Evolutionary conservation across 2,329 filamentous ascomycete species (phyloP), one percentile per base, ranked within the genome.

Genomic region (Fusarium palustre): DNA sequence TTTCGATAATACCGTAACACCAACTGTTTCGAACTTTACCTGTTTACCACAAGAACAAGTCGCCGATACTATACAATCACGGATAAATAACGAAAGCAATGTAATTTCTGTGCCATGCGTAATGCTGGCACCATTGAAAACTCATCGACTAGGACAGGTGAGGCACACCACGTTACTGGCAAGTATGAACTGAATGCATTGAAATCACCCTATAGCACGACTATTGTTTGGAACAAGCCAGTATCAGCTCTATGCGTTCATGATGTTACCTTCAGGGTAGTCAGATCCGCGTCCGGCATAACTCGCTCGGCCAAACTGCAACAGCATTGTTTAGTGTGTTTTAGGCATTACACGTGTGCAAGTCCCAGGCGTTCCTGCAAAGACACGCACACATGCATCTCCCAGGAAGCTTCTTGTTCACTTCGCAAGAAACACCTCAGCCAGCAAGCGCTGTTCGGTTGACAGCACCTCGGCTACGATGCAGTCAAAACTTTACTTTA

Each of bases 251-350:
- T 42, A 59, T 65, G 61, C 53, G 46, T 63, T 62, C 54, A 18
- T 55, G 58, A 68, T 70, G 46, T 33, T 30, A 64, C 67, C 53
- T 69, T 58, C 66, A 69, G 66, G 67, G 67, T 68, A 69, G 66
- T 64, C 59, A 64, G 54, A 31, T 63, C 53, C 48, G 34, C 46
- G 47, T 49, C 24, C 33, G 56, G 43, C 43, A 66, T 69, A 61
- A 45, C 49, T 41, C 33, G 55, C 41, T 43, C 59, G 38, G 39
- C 28, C 54, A 31, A 61, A 11, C 34, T 50, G 60, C 43, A 56
- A 49, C 41, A 49, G 33, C 31, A 31, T 45, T 43, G 39, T 49
- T 55, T 63, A 22, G 48, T 24, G 31, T 42, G 25, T 34, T 38
- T 38, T 50, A 24, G n/a, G 5, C 18, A 28, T 55, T 59, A 70